Conservation (phyloP, 768 basidiomycete genomes). For the Hebeloma cylindrosporum region DNA sequence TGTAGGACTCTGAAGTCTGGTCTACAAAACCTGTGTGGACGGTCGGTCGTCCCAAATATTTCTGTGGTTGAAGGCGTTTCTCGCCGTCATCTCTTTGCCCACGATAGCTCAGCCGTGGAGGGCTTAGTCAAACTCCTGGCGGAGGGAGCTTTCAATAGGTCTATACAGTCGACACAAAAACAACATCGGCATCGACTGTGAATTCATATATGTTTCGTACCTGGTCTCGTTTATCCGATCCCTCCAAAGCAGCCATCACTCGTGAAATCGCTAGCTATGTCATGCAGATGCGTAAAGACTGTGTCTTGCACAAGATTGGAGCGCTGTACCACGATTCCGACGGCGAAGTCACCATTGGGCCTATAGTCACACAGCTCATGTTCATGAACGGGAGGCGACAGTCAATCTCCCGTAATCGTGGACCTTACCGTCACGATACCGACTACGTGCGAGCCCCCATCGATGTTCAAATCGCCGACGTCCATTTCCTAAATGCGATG, state of each 20-base stretch:
- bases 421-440: constrained; percentile 14
- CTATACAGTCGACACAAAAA: constrained; percentile 1
- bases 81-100: constrained; percentile 2
- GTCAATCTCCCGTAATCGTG: constrained; percentile 13
- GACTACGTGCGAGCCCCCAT: constrained; percentile 14
- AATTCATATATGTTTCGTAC: constrained; percentile 9
- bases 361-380: constrained; percentile 9
- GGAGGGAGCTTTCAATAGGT: constrained; percentile 5
- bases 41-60: constrained; percentile 1
- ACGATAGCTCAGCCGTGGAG: neutral
- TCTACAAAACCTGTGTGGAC: neutral
- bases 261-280: neutral
- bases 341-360: constrained; percentile 1
- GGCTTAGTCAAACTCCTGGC: neutral
- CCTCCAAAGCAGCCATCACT: neutral
- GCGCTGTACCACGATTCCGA: constrained; percentile 1
- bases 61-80: neutral
- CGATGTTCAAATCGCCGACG: constrained; percentile 12
- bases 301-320: constrained; percentile 4
- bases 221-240: constrained; percentile 10
- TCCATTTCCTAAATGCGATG: neutral
- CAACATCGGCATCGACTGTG: neutral
- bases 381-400: constrained; percentile 14
- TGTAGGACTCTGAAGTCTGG: too few relatives aligned
- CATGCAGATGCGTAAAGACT: constrained; percentile 1